Evolutionary conservation across 2,329 filamentous ascomycete genomes (phyloP).

Genomic region (Stagonosporopsis vannaccii): DNA sequence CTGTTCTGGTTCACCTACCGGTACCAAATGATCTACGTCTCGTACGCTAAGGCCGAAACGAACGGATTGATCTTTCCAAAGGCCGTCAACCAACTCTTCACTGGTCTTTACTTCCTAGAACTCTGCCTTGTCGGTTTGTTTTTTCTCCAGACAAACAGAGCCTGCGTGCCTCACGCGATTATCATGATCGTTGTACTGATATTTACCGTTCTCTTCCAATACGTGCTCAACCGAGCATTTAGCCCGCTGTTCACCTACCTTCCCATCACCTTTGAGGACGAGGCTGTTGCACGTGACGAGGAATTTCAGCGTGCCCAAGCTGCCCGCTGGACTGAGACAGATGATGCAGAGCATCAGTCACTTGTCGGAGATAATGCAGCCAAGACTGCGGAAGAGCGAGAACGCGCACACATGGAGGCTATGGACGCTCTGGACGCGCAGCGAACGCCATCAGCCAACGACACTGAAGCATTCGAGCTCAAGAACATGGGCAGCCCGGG

Average conservation of each 20-base stretch:
- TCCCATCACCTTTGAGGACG: conserved; percentile 94
- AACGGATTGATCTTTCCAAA: conserved; percentile 90
- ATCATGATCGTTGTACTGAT: conserved; percentile 79
- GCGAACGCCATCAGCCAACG: conserved; percentile 1
- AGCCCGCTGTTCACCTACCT: conserved; percentile 85
- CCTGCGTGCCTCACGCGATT: conserved; percentile 79
- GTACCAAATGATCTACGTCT: conserved; percentile 97
- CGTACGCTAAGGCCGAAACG: conserved; percentile 86
- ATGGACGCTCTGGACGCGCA: conserved; percentile 25
- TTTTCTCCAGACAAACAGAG: conserved; percentile 72
- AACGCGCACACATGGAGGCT: conserved; percentile 45
- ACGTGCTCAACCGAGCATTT: conserved; percentile 82
- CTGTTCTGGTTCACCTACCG: conserved; percentile 94
- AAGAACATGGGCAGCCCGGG: conserved; percentile 37
- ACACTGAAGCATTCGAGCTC: conserved; percentile 36
- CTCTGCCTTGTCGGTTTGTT: conserved; percentile 89
- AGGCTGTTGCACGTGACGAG: conserved; percentile 88
- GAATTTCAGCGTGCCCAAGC: conserved; percentile 84
- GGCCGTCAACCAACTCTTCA: conserved; percentile 95
- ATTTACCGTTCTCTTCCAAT: conserved; percentile 79
- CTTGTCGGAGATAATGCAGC: conserved; percentile 46
- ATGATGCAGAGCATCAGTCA: conserved; percentile 54
- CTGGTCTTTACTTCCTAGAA: conserved; percentile 94
- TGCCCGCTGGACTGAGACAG: conserved; percentile 67
- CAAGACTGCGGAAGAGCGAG: conserved; percentile 39